phyloP scores from a whole-genome alignment of 225 moss, liverwort and hornwort genomes.

The Pseudoscleropodium purum region DNA sequence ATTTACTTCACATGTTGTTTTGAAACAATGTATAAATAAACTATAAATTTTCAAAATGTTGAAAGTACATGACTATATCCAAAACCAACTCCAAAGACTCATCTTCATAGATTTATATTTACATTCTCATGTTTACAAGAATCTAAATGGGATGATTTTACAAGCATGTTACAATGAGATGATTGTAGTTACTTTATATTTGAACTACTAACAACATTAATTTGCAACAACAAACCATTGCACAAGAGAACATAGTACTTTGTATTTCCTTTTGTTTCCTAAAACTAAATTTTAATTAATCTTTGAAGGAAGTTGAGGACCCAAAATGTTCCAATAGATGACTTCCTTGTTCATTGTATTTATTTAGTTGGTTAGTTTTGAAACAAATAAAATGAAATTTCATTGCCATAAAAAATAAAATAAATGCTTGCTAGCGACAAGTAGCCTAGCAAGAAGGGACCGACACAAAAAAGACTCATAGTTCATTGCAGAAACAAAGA shows the following conservation, averaged over 20 bases:
- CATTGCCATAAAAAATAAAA: no score
- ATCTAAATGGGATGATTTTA: background rate
- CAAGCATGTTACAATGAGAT: background rate
- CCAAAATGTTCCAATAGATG: no score
- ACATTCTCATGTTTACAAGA: background rate
- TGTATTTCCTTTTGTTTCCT: background rate
- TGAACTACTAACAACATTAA: background rate
- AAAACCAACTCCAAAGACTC: background rate
- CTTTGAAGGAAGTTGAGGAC: no score
- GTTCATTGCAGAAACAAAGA: no score
- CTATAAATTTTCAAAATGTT: background rate
- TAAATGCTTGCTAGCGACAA: no score
- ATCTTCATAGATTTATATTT: background rate
- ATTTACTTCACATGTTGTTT: background rate
- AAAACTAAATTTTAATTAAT: background rate
- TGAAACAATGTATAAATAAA: background rate
- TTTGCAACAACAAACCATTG: background rate
- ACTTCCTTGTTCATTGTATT: no score
- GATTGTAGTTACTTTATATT: background rate
- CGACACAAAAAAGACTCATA: no score
- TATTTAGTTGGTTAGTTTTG: no score
- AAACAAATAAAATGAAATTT: no score
- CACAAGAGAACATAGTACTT: fast-evolving
- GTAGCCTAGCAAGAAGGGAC: no score
- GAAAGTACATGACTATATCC: background rate